Percentiles rank a stretch among this genome's conserved stretches.
Conservation (phyloP, 106 monocot genomes). For the Dendrobium huoshanense region DNA sequence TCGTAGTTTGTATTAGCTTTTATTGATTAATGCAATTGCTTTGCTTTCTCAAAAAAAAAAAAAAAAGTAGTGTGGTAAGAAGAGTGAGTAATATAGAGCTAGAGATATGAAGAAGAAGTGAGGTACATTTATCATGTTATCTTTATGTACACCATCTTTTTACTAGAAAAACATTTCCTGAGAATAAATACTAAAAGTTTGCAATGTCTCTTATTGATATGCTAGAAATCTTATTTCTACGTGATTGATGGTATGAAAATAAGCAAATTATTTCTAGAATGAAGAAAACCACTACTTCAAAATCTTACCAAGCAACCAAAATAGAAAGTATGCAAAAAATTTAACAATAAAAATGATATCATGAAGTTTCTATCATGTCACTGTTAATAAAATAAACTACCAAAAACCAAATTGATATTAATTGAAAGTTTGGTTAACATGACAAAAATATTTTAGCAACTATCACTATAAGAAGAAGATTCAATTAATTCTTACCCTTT, state of each 20-base stretch:
- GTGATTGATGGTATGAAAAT: too few relatives aligned
- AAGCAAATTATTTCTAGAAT: neutral
- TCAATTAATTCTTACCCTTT: conserved; percentile 37
- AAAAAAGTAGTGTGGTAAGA: too few relatives aligned
- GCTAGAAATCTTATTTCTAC: too few relatives aligned
- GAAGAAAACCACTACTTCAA: neutral
- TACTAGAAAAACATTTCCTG: neutral
- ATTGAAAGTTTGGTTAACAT: neutral
- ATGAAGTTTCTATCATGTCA: neutral
- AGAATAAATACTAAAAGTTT: neutral
- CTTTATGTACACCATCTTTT: too few relatives aligned
- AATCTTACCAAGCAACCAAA: neutral
- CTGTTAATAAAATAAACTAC: neutral
- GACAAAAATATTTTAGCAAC: neutral
- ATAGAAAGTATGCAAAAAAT: neutral
- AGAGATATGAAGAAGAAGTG: too few relatives aligned
- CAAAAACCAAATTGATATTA: neutral
- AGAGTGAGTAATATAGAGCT: too few relatives aligned
- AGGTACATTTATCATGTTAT: too few relatives aligned
- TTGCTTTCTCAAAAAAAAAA: too few relatives aligned
- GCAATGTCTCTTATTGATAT: neutral
- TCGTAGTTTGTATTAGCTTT: too few relatives aligned
- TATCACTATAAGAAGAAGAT: neutral
- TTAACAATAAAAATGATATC: neutral
- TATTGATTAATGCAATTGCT: too few relatives aligned